Percentiles rank a stretch among this genome's conserved stretches.
phyloP scores from a whole-genome alignment of 2,329 filamentous ascomycete genomes.

The Sclerotinia minor region DNA sequence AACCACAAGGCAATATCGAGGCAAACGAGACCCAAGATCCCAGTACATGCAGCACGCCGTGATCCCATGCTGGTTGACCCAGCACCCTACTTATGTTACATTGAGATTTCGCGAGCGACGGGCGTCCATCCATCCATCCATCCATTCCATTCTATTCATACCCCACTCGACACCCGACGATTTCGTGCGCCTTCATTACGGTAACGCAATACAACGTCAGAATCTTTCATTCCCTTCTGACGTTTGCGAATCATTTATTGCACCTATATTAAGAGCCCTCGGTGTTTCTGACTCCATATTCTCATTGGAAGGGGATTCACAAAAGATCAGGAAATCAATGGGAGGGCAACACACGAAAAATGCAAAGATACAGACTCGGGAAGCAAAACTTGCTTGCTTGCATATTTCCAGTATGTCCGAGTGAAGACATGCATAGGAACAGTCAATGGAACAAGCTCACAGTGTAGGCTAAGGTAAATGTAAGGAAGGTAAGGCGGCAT shows the following conservation, averaged over 20 bases:
- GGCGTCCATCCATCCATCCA: not conserved
- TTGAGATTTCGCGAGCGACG: slow-evolving; percentile 20
- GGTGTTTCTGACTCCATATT: not conserved
- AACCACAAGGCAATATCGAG: slow-evolving; percentile 9
- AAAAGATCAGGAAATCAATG: not conserved
- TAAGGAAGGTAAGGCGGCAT: slow-evolving; percentile 6
- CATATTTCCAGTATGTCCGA: not conserved
- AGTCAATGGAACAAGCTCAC: not conserved
- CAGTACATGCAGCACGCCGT: slow-evolving; percentile 22
- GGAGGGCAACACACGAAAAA: not conserved
- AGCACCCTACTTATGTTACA: slow-evolving; percentile 14
- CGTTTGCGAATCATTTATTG: not conserved
- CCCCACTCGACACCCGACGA: slow-evolving; percentile 4
- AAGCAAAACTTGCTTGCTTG: slow-evolving; percentile 19
- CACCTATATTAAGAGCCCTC: not conserved
- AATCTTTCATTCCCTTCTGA: slow-evolving; percentile 5
- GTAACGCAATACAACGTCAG: slow-evolving; percentile 12
- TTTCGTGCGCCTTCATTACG: slow-evolving; percentile 14
- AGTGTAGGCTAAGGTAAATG: not conserved
- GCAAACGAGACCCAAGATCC: slow-evolving; percentile 11
- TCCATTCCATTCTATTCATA: slow-evolving; percentile 9
- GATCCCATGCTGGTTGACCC: slow-evolving; percentile 11
- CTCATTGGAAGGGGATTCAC: not conserved
- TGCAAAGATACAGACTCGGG: slow-evolving; percentile 19
- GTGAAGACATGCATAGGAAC: slow-evolving; percentile 5